Evolutionary conservation across 2,329 filamentous ascomycete genomes (phyloP), one percentile per base, ranked within the genome.

Genomic region (Coleophoma eucalyptorum): DNA sequence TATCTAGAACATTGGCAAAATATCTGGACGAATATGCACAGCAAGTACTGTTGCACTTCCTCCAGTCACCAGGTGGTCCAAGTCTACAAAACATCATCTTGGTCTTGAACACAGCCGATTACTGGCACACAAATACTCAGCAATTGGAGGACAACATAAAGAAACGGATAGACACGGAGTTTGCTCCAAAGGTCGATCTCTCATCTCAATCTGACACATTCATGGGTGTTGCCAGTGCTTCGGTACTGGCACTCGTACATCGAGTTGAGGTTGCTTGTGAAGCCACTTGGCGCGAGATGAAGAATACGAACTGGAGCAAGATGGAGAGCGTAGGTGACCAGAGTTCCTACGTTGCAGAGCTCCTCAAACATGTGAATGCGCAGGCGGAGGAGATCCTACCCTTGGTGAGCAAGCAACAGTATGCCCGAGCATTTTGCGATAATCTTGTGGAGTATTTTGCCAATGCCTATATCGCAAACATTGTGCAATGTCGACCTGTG

Each of bases 1-100:
- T 99, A 8, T 87, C 91, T 0, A 88, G 80, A 60, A 92, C 87
- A 1, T 84, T 99, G 60, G 90, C 89, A 11, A 96, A 92, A 64
- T 97, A 99, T 61, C 76, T 99, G 1, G 94, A 99, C 65, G 88
- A 94, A 61, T 99, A 99, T 66, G 90, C 92, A 0, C 92, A 97
- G 65, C 90, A 96, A 61, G 90, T 99, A 2, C 76, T 99, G 6
- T 79, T 96, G 15, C 80, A 86, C 56, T 86, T 88, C 54, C 65
- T 86, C 6, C 81, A 84, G 57, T 45, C 50, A 20, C 55, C 63
- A 10, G 60, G 59, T 11, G 88, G 70, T 63, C 74, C 80, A 2
- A 70, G 76, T 3, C 63, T 94, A 2, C 85, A 96, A 61, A 88
- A 96, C 55, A 81, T 89, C 3, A 80, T 97, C 13, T 74, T 96